phyloP scores from a whole-genome alignment of 2,329 filamentous ascomycete species.

The Zasmidium angulare region DNA sequence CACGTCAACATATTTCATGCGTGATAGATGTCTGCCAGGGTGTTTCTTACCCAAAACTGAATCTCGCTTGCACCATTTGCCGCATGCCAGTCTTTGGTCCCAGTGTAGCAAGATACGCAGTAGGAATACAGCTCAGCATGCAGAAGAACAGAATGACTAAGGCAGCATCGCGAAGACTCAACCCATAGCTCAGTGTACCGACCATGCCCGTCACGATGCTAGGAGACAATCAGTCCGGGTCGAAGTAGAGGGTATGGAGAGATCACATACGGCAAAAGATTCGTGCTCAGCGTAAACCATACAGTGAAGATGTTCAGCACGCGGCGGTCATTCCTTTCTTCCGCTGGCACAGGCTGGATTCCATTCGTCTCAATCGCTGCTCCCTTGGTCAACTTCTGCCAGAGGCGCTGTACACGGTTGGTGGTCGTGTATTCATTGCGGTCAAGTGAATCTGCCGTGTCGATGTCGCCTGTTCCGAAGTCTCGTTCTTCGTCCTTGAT shows the following conservation, averaged over 20 bases:
- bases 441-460: not conserved
- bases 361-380: slow-evolving; percentile 36
- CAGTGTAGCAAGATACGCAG: slow-evolving; percentile 59
- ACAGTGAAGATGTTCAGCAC: slow-evolving; percentile 61
- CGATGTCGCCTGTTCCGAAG: not conserved
- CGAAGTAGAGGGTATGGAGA: no score
- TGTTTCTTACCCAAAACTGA: slow-evolving; percentile 55
- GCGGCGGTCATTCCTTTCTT: slow-evolving; percentile 54
- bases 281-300: slow-evolving; percentile 60
- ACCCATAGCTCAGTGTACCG: slow-evolving; percentile 55
- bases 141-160: slow-evolving; percentile 65
- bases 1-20: not conserved
- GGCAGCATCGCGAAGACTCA: slow-evolving; percentile 57
- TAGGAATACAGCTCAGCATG: slow-evolving; percentile 53
- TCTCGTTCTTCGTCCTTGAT: not conserved
- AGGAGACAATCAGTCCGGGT: not conserved
- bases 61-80: slow-evolving; percentile 65
- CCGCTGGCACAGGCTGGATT: slow-evolving; percentile 56
- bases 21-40: not conserved
- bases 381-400: not conserved
- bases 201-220: slow-evolving; percentile 65
- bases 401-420: not conserved
- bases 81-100: slow-evolving; percentile 64
- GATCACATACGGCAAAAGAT: slow-evolving; percentile 56
- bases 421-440: not conserved